A percentile compares a stretch with the other conserved stretches of the same genome.
These are phyloP conservation scores for Diddensiella caesifluorescens DNA, from an alignment of 805 yeast genomes.

Conservation along the genomic window DNA sequence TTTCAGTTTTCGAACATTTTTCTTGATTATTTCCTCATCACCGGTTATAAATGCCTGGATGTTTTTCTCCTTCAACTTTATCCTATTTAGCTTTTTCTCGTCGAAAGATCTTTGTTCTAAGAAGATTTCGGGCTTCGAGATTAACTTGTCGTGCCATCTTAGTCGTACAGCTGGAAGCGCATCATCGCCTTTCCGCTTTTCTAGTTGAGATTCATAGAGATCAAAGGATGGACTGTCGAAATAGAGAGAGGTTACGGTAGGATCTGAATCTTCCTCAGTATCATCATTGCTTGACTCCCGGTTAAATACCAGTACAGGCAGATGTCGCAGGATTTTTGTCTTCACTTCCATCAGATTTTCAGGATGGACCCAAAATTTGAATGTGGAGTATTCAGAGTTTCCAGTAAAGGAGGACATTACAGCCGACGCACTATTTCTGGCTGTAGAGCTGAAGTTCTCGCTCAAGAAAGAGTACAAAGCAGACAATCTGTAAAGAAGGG, in stretches of 20 bases:
- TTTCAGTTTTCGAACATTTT: slow-evolving; percentile 54
- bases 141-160: slow-evolving; percentile 84
- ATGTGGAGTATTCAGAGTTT: slow-evolving; percentile 43
- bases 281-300: slow-evolving; percentile 37
- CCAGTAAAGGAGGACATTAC: slow-evolving; percentile 31
- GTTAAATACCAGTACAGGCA: slow-evolving; percentile 82
- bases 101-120: slow-evolving; percentile 76
- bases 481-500: slow-evolving; percentile 73
- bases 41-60: slow-evolving; percentile 66
- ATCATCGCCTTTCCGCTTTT: slow-evolving; percentile 45
- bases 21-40: slow-evolving; percentile 40
- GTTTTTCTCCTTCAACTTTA: slow-evolving; percentile 74
- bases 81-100: slow-evolving; percentile 50
- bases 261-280: slow-evolving; percentile 48
- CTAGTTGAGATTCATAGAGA: slow-evolving; percentile 76
- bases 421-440: slow-evolving; percentile 35
- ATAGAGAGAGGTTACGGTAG: slow-evolving; percentile 78
- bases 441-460: slow-evolving; percentile 50
- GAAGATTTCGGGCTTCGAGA: slow-evolving; percentile 68
- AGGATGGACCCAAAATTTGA: slow-evolving; percentile 96
- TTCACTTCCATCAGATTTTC: slow-evolving; percentile 96
- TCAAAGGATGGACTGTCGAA: slow-evolving; percentile 82
- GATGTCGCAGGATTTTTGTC: slow-evolving; percentile 86
- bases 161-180: slow-evolving; percentile 73
- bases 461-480: slow-evolving; percentile 75